phyloP scores from a whole-genome alignment of 2,329 filamentous ascomycete genomes.

The Geosmithia morbida region DNA sequence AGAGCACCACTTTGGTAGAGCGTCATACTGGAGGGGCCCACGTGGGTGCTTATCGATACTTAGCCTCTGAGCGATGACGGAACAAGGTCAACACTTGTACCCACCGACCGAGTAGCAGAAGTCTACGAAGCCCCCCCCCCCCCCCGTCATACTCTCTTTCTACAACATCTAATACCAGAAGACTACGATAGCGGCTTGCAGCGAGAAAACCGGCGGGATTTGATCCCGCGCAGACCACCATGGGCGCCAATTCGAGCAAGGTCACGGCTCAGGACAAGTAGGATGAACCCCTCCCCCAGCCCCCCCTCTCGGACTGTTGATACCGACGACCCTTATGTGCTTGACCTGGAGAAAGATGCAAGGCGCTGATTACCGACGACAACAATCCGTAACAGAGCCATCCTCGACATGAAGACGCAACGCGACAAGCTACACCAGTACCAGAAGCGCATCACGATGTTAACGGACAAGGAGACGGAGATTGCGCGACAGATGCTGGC shows the following conservation, averaged over 20 bases:
- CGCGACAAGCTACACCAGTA: constrained; percentile 96
- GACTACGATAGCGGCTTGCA: not conserved
- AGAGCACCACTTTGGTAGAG: not conserved
- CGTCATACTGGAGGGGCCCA: not conserved
- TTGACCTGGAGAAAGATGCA: not conserved
- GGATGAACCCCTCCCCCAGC: constrained; percentile 11
- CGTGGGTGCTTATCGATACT: not conserved
- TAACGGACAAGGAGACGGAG: constrained; percentile 77
- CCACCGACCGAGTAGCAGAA: not conserved
- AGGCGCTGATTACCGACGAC: not conserved
- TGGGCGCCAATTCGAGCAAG: constrained; percentile 43
- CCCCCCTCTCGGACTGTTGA: not conserved
- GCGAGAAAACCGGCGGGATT: not conserved
- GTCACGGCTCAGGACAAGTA: constrained; percentile 74
- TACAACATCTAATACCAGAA: not conserved
- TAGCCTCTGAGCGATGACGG: not conserved
- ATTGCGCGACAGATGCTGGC: constrained; percentile 75
- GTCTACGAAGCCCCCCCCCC: not conserved
- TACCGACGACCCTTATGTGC: not conserved
- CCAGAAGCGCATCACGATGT: constrained; percentile 73
- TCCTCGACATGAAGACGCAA: constrained; percentile 94
- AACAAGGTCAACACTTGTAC: not conserved
- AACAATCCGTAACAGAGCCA: constrained; percentile 46
- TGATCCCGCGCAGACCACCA: constrained; percentile 9
- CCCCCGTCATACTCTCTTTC: not conserved